Base-by-base conservation (phyloP, 2,329 filamentous ascomycete species). In the Sordariomycetes sp. region DNA sequence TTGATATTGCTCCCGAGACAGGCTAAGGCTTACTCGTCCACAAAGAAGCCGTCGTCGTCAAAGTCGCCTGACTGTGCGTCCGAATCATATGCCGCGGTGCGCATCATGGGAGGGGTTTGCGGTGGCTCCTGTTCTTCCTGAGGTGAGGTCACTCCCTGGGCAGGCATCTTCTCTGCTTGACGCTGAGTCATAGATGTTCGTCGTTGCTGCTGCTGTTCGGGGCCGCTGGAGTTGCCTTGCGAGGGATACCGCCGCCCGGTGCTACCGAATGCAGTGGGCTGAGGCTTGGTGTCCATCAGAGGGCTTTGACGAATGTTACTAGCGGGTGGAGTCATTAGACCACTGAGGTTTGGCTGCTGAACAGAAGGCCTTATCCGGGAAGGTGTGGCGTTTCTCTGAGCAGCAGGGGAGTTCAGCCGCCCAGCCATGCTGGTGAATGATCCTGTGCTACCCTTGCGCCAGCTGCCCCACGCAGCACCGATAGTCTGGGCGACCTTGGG, bases 381-480 rank as follows among this genome's bases (percentile, higher is more conserved):
- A 5, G 80, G 79, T 1, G 80, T 83, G 29, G 63, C 59, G 38
- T 58, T 63, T 32, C 51, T 55, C 23, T 47, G 51, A 8, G 52
- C 40, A 2, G 57, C 57, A 11, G 69, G 63, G 6, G 70, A 65
- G 33, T 58, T 61, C 24, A 66, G 46, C 18, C 57, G 60, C 9
- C 66, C 59, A 33, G 75, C 65, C 28, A 76, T 48, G 49, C 64
- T 62, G 35, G 55, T 54, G 42, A 69, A 64, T 12, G 62, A 59
- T 6, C 60, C 60, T 36, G 75, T 72, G 46, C 68, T 71, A 12
- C 72, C 75, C 53, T 82, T 90, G 34, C 88, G 80, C 90, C 90
- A 95, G 57, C 82, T 94, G 30, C 86, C 88, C 76, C 88, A 94
- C n/a, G 87, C 90, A n/a, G 87, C 86, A 2, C 75, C 86, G 17